Evolutionary conservation across 768 basidiomycete genomes (phyloP), one percentile per base, ranked within the genome.

Genomic region (Mycena metata): DNA sequence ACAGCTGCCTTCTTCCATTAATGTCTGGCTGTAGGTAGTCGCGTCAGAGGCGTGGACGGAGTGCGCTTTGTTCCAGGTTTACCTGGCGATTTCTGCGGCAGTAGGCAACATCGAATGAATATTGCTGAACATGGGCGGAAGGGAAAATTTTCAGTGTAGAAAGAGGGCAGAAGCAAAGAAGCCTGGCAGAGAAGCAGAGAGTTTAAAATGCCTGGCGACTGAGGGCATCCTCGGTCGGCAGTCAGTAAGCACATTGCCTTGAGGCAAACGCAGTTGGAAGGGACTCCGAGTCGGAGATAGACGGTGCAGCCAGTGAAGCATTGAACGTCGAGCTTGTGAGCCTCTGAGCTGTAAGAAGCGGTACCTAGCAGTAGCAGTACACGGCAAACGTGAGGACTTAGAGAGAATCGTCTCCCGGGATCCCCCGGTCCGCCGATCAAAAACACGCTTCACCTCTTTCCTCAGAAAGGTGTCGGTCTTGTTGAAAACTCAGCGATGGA

Each of bases 1-100:
- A 75, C 88, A 90, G 70, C 70, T 83, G 42, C 86, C 82, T 81
- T 95, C 94, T 69, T 95, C 93, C 51, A 81, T 78, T 72, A 95
- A 83, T 15, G 90, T 83, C 76, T 92, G 88, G 36, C 86, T 89
- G 52, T 83, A 10, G 87, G 4, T 15, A 26, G 30, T 19, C 24
- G 5, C 26, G 36, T 45, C 30, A 30, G 30, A 30, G 30, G 30
- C 30, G 30, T 30, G 30, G 30, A 30, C 30, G 30, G 30, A 30
- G 30, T 30, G 30, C 30, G 30, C 30, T 11, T 33, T 8, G 9
- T 15, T 58, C 43, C 3, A 36, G 41, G n/a, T 15, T 57, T 45
- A 58, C 56, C 60, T 66, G 5, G 67, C 67, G 9, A 61, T 55
- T 55, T 69, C 61, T 36, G 67, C 67, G 41, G 67, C 61, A 42